Percentiles rank a stretch among this genome's conserved stretches.
Conservation (phyloP, 768 basidiomycete species). For the Leucosporidium yakuticum region DNA sequence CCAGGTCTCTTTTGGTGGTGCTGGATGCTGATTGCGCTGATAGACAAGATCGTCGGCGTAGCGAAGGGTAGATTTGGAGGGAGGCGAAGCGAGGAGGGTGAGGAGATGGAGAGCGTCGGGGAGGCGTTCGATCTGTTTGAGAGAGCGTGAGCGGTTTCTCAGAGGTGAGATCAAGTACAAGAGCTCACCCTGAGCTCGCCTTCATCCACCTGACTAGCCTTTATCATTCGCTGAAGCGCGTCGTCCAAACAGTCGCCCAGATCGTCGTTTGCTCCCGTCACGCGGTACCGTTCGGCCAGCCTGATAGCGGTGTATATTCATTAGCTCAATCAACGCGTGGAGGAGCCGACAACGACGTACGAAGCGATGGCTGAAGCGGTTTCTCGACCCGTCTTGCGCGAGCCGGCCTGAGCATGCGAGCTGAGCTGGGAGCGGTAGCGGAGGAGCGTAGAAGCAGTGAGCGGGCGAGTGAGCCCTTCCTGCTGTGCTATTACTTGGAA, state of each 20-base stretch:
- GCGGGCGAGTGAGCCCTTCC: no score
- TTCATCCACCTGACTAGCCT: not conserved
- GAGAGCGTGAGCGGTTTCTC: not conserved
- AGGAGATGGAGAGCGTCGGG: not conserved
- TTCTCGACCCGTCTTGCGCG: no score
- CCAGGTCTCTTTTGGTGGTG: not conserved
- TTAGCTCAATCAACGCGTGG: no score
- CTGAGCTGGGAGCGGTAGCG: no score
- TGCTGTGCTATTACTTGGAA: no score
- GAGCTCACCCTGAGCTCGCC: not conserved
- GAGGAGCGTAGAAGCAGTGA: no score
- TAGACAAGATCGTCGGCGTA: not conserved
- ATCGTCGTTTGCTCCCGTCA: not conserved
- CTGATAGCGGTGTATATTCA: no score
- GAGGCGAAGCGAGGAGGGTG: not conserved
- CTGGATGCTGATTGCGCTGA: not conserved
- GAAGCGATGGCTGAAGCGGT: no score
- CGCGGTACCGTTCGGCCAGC: not conserved
- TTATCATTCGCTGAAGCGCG: not conserved
- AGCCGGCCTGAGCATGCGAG: no score
- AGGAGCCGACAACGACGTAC: no score
- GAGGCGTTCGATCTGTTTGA: not conserved
- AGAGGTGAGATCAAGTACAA: no score
- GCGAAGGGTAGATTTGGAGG: not conserved
- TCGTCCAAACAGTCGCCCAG: not conserved